Conservation (phyloP, 192 early-diverging fungal genomes). For the Funneliformis mosseae region DNA sequence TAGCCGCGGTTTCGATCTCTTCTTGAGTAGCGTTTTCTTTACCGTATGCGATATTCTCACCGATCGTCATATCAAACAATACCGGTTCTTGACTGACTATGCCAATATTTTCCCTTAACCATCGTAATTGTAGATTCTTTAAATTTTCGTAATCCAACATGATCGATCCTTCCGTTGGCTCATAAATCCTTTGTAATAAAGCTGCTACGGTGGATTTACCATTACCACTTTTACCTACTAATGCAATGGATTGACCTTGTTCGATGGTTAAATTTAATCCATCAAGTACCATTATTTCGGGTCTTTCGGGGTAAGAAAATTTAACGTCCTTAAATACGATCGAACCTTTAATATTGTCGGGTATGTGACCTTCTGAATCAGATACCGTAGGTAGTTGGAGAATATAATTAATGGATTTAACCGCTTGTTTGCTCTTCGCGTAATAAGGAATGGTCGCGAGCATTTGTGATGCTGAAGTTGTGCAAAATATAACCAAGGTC, state of each 20-base stretch:
- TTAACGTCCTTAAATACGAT: constrained; percentile 60
- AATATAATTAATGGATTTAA: constrained; percentile 1
- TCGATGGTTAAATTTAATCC: constrained; percentile 55
- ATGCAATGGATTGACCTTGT: constrained; percentile 45
- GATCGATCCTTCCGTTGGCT: constrained; percentile 57
- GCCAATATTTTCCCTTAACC: constrained; percentile 65
- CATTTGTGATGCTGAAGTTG: constrained; percentile 15
- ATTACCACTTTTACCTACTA: constrained; percentile 51
- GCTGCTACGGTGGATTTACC: constrained; percentile 70
- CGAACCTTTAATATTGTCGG: constrained; percentile 42
- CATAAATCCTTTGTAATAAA: constrained; percentile 75
- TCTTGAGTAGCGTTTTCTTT: constrained; percentile 58
- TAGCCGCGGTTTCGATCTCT: constrained; percentile 68
- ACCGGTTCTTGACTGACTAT: constrained; percentile 76
- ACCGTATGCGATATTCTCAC: constrained; percentile 73
- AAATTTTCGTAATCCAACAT: constrained; percentile 62
- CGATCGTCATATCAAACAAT: constrained; percentile 67
- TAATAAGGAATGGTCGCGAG: constrained; percentile 16
- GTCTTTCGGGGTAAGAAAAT: constrained; percentile 71
- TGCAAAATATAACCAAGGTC: constrained; percentile 32
- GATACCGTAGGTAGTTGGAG: neutral
- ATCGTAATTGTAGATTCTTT: constrained; percentile 53
- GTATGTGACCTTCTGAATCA: neutral
- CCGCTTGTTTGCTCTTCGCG: constrained; percentile 23
- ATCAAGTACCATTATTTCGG: constrained; percentile 55